These are phyloP conservation scores for Phytophthora kernoviae DNA, from an alignment of 352 stramenopile species.

Conservation along the genomic window DNA sequence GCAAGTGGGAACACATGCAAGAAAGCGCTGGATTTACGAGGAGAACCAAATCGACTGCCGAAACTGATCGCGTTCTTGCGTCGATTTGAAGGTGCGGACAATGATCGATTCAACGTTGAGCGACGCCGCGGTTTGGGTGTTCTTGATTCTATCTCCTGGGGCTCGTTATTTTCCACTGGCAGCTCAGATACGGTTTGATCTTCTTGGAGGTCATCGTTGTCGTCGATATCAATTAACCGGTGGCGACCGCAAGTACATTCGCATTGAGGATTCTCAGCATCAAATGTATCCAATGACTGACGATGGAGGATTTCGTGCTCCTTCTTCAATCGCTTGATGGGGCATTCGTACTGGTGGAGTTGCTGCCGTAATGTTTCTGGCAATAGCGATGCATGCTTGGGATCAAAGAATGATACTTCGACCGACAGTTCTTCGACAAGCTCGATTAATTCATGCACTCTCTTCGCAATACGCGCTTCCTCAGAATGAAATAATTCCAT, in stretches of 20 bases:
- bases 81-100: constrained; percentile 27
- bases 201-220: constrained; percentile 17
- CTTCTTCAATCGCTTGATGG: constrained; percentile 52
- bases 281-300: neutral
- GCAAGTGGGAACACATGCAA: constrained; percentile 56
- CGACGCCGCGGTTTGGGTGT: constrained; percentile 27
- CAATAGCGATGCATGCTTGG: constrained; percentile 17
- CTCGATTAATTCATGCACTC: constrained; percentile 59
- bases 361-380: constrained; percentile 24
- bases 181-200: constrained; percentile 1
- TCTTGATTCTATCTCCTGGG: constrained; percentile 22
- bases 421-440: constrained; percentile 60
- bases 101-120: constrained; percentile 36
- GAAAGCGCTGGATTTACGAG: constrained; percentile 37
- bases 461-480: constrained; percentile 53
- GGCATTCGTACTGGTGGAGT: constrained; percentile 48
- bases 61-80: constrained; percentile 60
- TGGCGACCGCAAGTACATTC: constrained; percentile 58
- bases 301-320: constrained; percentile 46
- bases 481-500: constrained; percentile 53
- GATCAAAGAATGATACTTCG: constrained; percentile 46
- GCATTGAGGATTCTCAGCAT: constrained; percentile 28
- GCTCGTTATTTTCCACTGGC: constrained; percentile 1
- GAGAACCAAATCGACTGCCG: constrained; percentile 32
- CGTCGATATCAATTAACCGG: constrained; percentile 31